A percentile compares a stretch with the other conserved stretches of the same genome.
These are phyloP conservation scores for Delitschia confertaspora DNA, from an alignment of 495 filamentous ascomycete species.

Conservation along the genomic window DNA sequence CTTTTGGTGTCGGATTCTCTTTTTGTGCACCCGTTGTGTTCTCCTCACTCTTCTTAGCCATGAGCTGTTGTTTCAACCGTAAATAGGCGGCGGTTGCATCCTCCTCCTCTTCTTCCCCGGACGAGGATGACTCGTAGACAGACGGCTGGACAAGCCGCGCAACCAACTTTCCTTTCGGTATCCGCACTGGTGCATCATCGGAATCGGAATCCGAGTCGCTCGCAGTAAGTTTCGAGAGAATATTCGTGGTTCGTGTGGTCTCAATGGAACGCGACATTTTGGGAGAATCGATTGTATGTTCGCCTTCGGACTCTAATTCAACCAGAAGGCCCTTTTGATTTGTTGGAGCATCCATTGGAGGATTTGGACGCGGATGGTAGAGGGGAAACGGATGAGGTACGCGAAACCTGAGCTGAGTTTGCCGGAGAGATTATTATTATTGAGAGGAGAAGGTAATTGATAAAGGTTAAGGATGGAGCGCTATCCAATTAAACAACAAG, in stretches of 20 bases:
- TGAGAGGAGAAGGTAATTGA: no score
- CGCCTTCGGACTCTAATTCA: no score
- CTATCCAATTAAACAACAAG: no score
- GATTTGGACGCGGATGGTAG: no score
- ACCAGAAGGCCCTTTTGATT: no score
- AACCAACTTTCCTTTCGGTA: conserved; percentile 13
- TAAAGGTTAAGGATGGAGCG: no score
- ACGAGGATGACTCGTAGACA: conserved; percentile 5
- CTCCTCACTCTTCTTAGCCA: not conserved
- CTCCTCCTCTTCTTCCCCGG: conserved; percentile 5
- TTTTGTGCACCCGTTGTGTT: conserved; percentile 1
- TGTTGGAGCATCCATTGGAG: no score
- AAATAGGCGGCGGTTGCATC: no score
- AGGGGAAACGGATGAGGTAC: no score
- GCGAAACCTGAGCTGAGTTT: no score
- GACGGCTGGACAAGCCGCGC: conserved; percentile 11
- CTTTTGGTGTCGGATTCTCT: not conserved
- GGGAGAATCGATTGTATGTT: no score
- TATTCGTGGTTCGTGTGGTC: conserved; percentile 1
- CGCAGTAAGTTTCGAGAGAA: conserved; percentile 15
- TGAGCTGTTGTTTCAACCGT: not conserved
- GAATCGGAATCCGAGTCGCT: conserved; percentile 15
- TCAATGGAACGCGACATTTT: not conserved
- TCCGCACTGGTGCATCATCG: conserved; percentile 9
- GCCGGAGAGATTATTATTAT: no score